Base-by-base conservation (phyloP, 2,329 filamentous ascomycete genomes). In the Ophidiomyces ophidiicola region DNA sequence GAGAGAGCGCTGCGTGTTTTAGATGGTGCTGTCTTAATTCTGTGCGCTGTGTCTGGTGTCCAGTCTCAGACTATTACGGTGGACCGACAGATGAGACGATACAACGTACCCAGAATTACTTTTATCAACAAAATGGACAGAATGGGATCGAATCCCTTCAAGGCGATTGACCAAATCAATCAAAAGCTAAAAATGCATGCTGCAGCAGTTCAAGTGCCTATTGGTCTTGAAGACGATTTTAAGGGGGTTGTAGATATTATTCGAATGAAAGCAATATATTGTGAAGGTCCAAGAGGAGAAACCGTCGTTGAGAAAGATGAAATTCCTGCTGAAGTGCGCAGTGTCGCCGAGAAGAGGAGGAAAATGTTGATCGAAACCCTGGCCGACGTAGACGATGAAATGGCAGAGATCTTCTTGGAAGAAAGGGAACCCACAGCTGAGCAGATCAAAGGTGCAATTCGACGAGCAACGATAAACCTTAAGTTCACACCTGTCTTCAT, bases 91-190 rank as follows among this genome's bases (percentile, higher is more conserved):
- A 98, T 98, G 90, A 84, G 86, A 69, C 79, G 90, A 51, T 98
- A 98, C 71, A 88, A 96, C 57, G 80, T 98, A 46, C 90, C 90
- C 45, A 76, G 90, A 52, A 79, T 98, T 60, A 93, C 83, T 39
- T 98, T 98, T 56, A 78, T 98, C 59, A 98, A 98, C 70, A 98
- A 98, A 72, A 96, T 98, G 88, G 90, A 98, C 58, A 81, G 90
- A 49, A 94, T 94, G 82, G 90, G 90, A 44, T 84, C 90, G 48
- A 96, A 98, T 59, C 90, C 90, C 6, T 98, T 87, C 77, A 94
- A 93, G 66, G 87, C 86, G 6, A 78, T 98, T 42, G 88, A 98
- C 28, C 87, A 94, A 66, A 96, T 98, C 70, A 94, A 94, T 67
- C 75, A 79, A 53, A 98, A 98, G 67, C 75, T 98, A 46, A 87